These are phyloP conservation scores for Chrysochromulina tobinii DNA, from an alignment of 78 protist genomes.

Conservation along the genomic window DNA sequence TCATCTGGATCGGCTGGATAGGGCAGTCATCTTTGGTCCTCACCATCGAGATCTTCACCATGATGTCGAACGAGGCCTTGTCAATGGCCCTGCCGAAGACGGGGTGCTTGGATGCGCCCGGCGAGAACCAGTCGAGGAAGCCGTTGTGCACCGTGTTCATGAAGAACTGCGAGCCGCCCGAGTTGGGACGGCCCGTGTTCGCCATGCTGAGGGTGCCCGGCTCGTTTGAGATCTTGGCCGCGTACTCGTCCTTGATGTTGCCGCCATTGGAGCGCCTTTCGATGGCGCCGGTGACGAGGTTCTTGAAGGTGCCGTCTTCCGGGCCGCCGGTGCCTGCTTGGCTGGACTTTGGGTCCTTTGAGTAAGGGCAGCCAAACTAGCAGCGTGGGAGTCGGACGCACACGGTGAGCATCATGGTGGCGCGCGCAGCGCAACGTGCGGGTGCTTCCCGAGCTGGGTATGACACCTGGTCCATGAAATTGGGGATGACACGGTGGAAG, in stretches of 20 bases:
- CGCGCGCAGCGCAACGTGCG: too few species aligned
- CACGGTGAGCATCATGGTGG: too few species aligned
- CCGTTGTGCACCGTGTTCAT: conserved; percentile 6
- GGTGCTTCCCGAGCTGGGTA: too few species aligned
- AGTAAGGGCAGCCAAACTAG: conserved; percentile 30
- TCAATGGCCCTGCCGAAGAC: background rate
- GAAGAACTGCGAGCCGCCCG: conserved; percentile 43
- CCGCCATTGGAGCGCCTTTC: background rate
- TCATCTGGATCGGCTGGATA: background rate
- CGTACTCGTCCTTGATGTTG: background rate
- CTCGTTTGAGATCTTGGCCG: conserved; percentile 8
- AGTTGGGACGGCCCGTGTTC: conserved; percentile 23
- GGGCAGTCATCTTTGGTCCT: background rate
- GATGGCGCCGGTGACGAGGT: background rate
- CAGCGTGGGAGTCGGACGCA: too few species aligned
- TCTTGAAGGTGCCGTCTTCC: background rate
- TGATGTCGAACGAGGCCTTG: background rate
- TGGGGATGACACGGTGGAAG: conserved; percentile 31
- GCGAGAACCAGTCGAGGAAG: conserved; percentile 30
- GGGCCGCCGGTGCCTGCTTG: conserved; percentile 38
- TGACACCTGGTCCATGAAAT: conserved; percentile 6
- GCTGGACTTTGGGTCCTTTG: conserved; percentile 8
- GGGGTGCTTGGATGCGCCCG: conserved; percentile 18
- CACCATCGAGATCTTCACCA: background rate
- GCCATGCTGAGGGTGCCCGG: conserved; percentile 50